Evolutionary conservation across 768 basidiomycete genomes (phyloP), one percentile per base, ranked within the genome.

Genomic region (Suillus sp.): DNA sequence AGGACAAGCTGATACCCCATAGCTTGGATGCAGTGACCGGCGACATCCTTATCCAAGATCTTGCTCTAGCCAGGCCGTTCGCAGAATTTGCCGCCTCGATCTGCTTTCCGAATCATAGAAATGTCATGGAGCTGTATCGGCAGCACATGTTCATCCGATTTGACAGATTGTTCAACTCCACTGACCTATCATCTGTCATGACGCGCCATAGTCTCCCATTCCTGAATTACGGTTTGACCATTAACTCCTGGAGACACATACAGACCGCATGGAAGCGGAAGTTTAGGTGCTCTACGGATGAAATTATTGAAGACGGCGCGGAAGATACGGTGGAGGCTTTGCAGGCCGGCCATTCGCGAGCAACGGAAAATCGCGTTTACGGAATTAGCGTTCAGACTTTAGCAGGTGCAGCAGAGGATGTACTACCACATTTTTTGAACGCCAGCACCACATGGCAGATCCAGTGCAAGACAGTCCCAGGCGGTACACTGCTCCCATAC

Each of bases 1-100:
- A 60, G 3, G 68, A 74, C 50, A 71, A 68, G 32, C 62, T 74
- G 2, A 71, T 77, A 18, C 77, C 77, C 2, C 71, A 73, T 47
- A 63, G 69, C 0, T 45, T 76, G 0, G 70, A 73, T 62, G 68
- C 59, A 0, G 60, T 76, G 2, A 67, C 63, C 1, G 53, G 69
- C 1, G 70, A 75, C 56, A 43, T 76, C 0, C 43, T 76, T 0
- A 64, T 78, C 6, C 73, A 75, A 43, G 59, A 70, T 8, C 71
- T 72, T 2, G 68, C 70, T 1, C 53, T 75, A 9, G 68, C 67
- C 2, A 40, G 68, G 1, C 70, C 72, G 0, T 66, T 68, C 18
- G 69, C 71, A 20, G 42, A 62, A 10, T 60, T 60, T 2, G 50
- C 66, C 7, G 63, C 64, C 7, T 11, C 57, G 18, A 50, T 62